Base-by-base conservation (phyloP, 2,329 filamentous ascomycete species). In the Juglanconis oblonga region DNA sequence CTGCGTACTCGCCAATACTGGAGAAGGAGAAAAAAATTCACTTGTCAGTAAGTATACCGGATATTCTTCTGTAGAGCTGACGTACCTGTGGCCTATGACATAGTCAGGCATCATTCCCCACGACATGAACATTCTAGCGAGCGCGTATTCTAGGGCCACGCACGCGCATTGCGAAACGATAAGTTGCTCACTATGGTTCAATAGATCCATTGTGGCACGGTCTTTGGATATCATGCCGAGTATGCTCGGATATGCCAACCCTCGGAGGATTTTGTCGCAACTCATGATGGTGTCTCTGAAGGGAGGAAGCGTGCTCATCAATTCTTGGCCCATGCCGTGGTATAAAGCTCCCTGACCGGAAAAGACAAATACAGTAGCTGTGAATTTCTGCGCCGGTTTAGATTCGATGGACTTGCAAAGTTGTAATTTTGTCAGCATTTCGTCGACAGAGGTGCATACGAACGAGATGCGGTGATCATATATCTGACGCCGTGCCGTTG, bases 401-500 rank as follows among this genome's bases (percentile, higher is more conserved):
- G 14, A 42, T 14, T 8, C 14, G 42, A 17, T 14, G 42, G 14
- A 1, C 1, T 4, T 14, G 42, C 11, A 1, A 17, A 17, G 42
- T 45, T 45, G 42, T 17, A 17, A 24, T 24, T 2, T 24, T 24
- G 24, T 24, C n/a, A 17, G n/a, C n/a, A 45, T 14, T 17, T 45
- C 42, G 14, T 17, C 42, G n/a, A 45, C 42, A 1, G 42, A 45
- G 42, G n/a, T 45, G n/a, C n/a, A 14, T 9, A 73, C 65, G 8
- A 85, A 68, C 8, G 72, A 70, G 0, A 70, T 58, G 10, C 74
- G 64, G 1, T 76, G 70, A 61, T 79, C 14, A 36, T 44, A 13
- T 45, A 74, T 71, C 51, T 83, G 68, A 58, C 77, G 82, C 7
- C 69, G 69, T 10, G 78, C 63, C 6, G 83, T 14, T 17, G 33